Evolutionary conservation across 768 basidiomycete genomes (phyloP).

Genomic region (Nevesoporus exiguus): DNA sequence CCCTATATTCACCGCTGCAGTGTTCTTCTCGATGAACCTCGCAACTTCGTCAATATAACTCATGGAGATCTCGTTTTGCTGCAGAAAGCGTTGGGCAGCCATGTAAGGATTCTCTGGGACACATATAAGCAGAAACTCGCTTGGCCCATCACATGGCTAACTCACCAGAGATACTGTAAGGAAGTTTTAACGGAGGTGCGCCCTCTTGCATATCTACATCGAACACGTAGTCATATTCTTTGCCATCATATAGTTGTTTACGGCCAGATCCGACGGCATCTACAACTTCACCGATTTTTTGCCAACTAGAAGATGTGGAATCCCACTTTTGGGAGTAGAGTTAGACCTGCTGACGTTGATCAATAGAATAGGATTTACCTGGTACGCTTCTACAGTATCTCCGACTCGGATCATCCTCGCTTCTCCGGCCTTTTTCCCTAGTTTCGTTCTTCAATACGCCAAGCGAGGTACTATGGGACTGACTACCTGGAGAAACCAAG

Average conservation of each 20-base stretch:
- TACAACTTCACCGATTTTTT: constrained; percentile 93
- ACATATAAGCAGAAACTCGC: not conserved
- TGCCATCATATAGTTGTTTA: constrained; percentile 88
- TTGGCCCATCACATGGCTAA: not conserved
- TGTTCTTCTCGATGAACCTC: constrained; percentile 90
- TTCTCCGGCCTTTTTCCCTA: constrained; percentile 91
- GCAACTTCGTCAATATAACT: constrained; percentile 88
- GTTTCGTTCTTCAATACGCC: constrained; percentile 8
- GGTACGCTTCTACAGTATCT: constrained; percentile 83
- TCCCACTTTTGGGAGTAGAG: constrained; percentile 71
- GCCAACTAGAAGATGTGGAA: constrained; percentile 61
- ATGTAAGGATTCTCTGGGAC: constrained; percentile 80
- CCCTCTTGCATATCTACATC: constrained; percentile 96
- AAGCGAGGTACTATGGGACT: not conserved
- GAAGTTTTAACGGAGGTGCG: constrained; percentile 87
- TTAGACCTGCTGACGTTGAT: not conserved
- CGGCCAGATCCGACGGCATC: constrained; percentile 90
- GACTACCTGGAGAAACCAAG: constrained; percentile 60
- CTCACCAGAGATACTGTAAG: constrained; percentile 85
- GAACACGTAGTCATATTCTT: constrained; percentile 99
- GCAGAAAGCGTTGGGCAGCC: constrained; percentile 87
- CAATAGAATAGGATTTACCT: constrained; percentile 46
- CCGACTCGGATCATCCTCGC: constrained; percentile 87
- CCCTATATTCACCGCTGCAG: constrained; percentile 71
- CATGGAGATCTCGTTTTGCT: constrained; percentile 76